Percentiles rank a stretch among this genome's conserved stretches.
Evolutionary conservation across 495 filamentous ascomycete species (phyloP).

Genomic region (Amorphotheca resinae): DNA sequence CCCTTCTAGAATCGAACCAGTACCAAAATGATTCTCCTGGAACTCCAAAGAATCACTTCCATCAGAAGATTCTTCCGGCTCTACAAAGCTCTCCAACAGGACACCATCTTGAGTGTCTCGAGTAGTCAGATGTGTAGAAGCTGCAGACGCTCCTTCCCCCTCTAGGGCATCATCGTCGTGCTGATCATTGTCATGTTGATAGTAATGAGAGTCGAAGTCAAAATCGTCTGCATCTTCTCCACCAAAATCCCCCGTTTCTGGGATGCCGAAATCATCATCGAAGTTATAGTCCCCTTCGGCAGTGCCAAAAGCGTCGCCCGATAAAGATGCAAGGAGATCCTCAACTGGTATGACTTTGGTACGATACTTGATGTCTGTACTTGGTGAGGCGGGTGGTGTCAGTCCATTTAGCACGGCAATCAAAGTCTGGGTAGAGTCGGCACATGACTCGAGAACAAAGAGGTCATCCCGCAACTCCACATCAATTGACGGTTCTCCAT

Average conservation of each 20-base stretch:
- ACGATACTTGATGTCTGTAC: conserved; percentile 68
- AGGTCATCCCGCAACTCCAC: conserved; percentile 75
- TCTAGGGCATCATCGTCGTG: conserved; percentile 26
- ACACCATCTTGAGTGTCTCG: conserved; percentile 42
- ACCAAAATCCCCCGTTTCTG: conserved; percentile 7
- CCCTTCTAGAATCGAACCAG: conserved; percentile 44
- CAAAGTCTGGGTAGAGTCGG: conserved; percentile 92
- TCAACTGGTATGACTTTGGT: conserved; percentile 76
- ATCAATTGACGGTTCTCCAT: conserved; percentile 54
- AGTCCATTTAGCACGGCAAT: conserved; percentile 70
- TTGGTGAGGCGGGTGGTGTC: conserved; percentile 69
- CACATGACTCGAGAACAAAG: conserved; percentile 84
- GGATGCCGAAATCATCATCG: conserved; percentile 38
- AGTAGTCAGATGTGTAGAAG: conserved; percentile 23
- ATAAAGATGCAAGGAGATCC: conserved; percentile 82
- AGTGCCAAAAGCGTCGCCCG: conserved; percentile 63
- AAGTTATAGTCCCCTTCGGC: conserved; percentile 44
- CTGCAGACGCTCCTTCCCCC: conserved; percentile 30
- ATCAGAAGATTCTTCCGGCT: conserved; percentile 34
- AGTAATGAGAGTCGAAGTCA: conserved; percentile 19
- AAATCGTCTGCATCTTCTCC: conserved; percentile 12
- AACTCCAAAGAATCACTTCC: conserved; percentile 41
- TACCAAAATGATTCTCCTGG: conserved; percentile 69
- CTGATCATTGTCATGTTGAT: conserved; percentile 10
- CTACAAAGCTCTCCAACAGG: conserved; percentile 50